phyloP scores from a whole-genome alignment of 208 protist genomes.

The Kentomonas sorsogonicus region DNA sequence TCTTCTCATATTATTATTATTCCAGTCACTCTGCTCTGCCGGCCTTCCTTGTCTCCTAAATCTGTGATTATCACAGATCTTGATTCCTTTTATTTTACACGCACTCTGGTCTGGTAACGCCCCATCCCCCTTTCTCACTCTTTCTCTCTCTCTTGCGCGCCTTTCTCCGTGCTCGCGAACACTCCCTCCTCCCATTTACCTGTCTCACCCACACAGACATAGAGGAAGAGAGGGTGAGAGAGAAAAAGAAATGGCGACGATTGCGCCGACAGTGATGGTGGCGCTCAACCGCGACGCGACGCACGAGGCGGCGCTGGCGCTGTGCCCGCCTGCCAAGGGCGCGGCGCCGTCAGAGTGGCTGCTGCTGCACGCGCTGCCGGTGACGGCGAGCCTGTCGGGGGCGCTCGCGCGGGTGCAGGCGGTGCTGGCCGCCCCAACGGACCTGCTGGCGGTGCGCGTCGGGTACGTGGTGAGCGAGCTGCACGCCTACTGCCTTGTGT shows the following conservation, averaged over 20 bases:
- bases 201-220: neutral
- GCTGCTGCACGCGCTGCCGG: slow-evolving; percentile 54
- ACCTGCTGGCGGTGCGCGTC: slow-evolving; percentile 38
- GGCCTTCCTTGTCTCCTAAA: neutral
- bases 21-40: neutral
- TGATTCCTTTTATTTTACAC: neutral
- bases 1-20: slow-evolving; percentile 1
- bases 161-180: no score
- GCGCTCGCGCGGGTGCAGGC: neutral
- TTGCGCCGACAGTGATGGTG: slow-evolving; percentile 14
- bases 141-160: slow-evolving; percentile 1
- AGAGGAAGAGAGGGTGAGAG: neutral
- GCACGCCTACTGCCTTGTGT: slow-evolving; percentile 59
- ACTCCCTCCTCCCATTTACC: neutral
- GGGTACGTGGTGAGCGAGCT: slow-evolving; percentile 60
- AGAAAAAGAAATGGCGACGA: neutral
- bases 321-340: slow-evolving; percentile 19
- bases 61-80: neutral
- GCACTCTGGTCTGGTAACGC: neutral
- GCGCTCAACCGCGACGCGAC: slow-evolving; percentile 51
- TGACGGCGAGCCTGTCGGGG: slow-evolving; percentile 39
- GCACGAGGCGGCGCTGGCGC: slow-evolving; percentile 31
- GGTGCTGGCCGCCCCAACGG: neutral
- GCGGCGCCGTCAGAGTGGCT: slow-evolving; percentile 39
- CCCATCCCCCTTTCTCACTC: neutral